Evolutionary conservation across 1,284 basidiomycete genomes (phyloP).

Genomic region (Ceratobasidium papillatum): DNA sequence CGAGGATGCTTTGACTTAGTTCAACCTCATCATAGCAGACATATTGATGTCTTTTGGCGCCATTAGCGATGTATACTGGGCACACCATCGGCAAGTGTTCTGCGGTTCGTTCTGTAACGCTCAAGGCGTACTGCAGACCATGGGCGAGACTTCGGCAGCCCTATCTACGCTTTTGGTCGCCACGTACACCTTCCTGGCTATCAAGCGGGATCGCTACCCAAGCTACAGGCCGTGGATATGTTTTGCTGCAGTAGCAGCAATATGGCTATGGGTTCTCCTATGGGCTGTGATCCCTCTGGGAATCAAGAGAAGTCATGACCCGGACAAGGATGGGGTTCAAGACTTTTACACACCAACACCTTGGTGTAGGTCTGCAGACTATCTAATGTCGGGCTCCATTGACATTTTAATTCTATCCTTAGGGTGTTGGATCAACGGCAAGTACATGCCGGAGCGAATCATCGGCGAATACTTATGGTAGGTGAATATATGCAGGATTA

Average conservation of each 20-base stretch:
- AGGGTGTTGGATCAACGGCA: conserved; percentile 37
- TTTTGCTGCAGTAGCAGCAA: conserved; percentile 1
- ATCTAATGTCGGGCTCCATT: background rate
- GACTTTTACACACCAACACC: conserved; percentile 33
- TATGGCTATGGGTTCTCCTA: conserved; percentile 28
- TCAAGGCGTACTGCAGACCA: conserved; percentile 23
- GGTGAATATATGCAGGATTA: background rate
- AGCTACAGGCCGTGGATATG: conserved; percentile 11
- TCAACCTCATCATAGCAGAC: conserved; percentile 29
- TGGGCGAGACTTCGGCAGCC: conserved; percentile 28
- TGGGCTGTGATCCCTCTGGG: conserved; percentile 18
- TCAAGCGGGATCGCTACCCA: background rate
- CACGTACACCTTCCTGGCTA: conserved; percentile 23
- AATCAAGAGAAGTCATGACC: background rate
- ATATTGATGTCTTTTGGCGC: conserved; percentile 36
- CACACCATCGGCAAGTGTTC: conserved; percentile 35
- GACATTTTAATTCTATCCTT: background rate
- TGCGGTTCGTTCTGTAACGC: conserved; percentile 36
- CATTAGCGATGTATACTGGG: conserved; percentile 33
- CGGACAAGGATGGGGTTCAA: background rate
- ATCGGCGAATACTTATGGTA: conserved; percentile 36
- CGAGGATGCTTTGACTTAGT: background rate
- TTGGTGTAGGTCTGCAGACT: conserved; percentile 20
- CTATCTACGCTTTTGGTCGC: conserved; percentile 30
- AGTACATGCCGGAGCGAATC: conserved; percentile 9